These are phyloP conservation scores for Penicillium sp. DNA, from an alignment of 2,329 filamentous ascomycete genomes.

Conservation along the genomic window DNA sequence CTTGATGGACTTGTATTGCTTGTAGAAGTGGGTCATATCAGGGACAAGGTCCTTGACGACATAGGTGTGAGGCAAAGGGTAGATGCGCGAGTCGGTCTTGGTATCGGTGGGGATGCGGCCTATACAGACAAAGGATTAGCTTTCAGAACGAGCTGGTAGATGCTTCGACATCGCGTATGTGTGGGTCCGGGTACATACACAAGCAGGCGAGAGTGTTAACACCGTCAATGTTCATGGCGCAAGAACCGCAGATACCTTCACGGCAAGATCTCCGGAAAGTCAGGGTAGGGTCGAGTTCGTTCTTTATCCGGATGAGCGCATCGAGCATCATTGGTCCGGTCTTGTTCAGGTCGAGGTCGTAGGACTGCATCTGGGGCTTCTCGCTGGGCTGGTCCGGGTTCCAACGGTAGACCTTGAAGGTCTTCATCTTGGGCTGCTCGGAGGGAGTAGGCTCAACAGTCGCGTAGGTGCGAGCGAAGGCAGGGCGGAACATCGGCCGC, in stretches of 20 bases:
- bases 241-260: conserved; percentile 98
- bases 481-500: conserved; percentile 43
- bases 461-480: conserved; percentile 47
- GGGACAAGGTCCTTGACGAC: conserved; percentile 98
- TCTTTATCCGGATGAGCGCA: conserved; percentile 97
- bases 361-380: conserved; percentile 94
- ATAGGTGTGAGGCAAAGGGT: conserved; percentile 97
- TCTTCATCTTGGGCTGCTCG: conserved; percentile 69
- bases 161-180: neutral
- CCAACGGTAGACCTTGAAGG: conserved; percentile 98
- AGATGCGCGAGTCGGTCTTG: conserved; percentile 81
- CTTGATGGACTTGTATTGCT: conserved; percentile 99
- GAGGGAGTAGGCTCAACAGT: conserved; percentile 57
- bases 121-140: conserved; percentile 40
- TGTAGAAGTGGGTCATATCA: conserved; percentile 98
- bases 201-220: conserved; percentile 96
- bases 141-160: conserved; percentile 1
- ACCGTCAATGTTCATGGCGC: conserved; percentile 99
- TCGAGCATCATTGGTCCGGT: conserved; percentile 98
- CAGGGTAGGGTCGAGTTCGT: conserved; percentile 93
- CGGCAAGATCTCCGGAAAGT: conserved; percentile 95
- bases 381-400: conserved; percentile 87
- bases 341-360: conserved; percentile 96
- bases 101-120: conserved; percentile 90
- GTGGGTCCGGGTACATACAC: conserved; percentile 62